Base-by-base conservation (phyloP, 2,329 filamentous ascomycete species). In the Ophiocordyceps robertsii region DNA sequence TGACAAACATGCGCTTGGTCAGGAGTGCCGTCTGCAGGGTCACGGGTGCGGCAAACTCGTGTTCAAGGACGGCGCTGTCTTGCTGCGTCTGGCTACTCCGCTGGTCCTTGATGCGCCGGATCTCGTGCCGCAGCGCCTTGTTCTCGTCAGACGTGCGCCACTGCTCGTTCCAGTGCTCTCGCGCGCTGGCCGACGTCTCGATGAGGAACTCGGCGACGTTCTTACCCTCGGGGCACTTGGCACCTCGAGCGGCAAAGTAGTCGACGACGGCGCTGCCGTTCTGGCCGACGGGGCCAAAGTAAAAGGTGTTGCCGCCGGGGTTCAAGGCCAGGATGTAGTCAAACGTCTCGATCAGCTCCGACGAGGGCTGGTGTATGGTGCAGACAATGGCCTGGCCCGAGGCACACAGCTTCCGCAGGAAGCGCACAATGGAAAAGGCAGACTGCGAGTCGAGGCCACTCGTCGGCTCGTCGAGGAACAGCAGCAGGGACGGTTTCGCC, bases 381-480 rank as follows among this genome's bases (percentile, higher is more conserved):
- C 72, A 77, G 0, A 79, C 58, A 8, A 80, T 70, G 1, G 74
- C 72, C 46, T 79, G 75, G 0, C 75, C 75, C 2, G 68, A 66
- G 21, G 76, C 72, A 1, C 77, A 73, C 2, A 82, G 63, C 51
- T 78, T 78, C 4, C 74, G 68, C 8, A 82, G 59, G 47, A 81
- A 77, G 0, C 73, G 68, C 3, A 78, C 67, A 46, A 80, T 80
- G 48, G 78, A 76, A 49, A 73, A 80, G 1, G 75, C 73, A 8
- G 73, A 68, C 35, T 71, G 69, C 0, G 69, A 70, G 48, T 79
- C 75, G 11, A 78, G 68, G 9, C 75, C 75, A 3, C 73, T 77
- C 0, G 70, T 73, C 0, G 70, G 70, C 50, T 82, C 78, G 43
- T 82, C 77, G n/a, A 82, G 60, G 53, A 82, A 82, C 51, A 81